These are phyloP conservation scores for Rhinocladiella similis DNA, from an alignment of 2,329 filamentous ascomycete species.

Conservation along the genomic window DNA sequence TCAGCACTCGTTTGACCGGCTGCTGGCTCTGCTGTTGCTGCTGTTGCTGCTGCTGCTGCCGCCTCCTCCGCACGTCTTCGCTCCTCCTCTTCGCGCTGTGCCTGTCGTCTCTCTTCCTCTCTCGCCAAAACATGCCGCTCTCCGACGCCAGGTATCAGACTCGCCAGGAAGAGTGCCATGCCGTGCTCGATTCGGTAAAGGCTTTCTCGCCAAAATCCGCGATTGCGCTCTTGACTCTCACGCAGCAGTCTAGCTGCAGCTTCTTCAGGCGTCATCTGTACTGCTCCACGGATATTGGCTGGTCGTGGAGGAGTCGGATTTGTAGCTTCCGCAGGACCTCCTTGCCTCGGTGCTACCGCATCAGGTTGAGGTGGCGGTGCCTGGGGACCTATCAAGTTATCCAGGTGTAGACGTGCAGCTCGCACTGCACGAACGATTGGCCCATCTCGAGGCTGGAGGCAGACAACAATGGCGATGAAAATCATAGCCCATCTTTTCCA, in stretches of 20 bases:
- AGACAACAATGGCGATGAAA: constrained; percentile 37
- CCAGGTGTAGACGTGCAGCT: constrained; percentile 46
- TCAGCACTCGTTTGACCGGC: no score
- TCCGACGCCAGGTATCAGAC: constrained; percentile 62
- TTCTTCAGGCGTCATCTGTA: constrained; percentile 26
- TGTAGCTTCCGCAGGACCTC: not conserved
- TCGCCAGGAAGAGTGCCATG: constrained; percentile 62
- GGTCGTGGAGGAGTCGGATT: constrained; percentile 9
- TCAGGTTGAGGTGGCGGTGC: constrained; percentile 15
- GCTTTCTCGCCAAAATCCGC: constrained; percentile 19
- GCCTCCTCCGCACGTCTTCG: constrained; percentile 18
- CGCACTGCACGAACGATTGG: constrained; percentile 39
- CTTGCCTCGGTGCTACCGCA: constrained; percentile 15
- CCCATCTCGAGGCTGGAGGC: constrained; percentile 44
- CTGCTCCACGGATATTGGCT: constrained; percentile 20
- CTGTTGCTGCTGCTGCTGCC: not conserved
- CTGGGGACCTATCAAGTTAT: constrained; percentile 38
- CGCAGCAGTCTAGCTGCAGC: constrained; percentile 28
- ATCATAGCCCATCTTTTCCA: constrained; percentile 46
- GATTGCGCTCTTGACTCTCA: constrained; percentile 22
- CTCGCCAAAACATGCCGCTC: constrained; percentile 60
- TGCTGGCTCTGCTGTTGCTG: no score
- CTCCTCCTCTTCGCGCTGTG: constrained; percentile 26
- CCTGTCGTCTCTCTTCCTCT: constrained; percentile 47
- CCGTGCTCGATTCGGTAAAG: constrained; percentile 51